Evolutionary conservation across 1,284 basidiomycete species (phyloP).

Genomic region (Inonotus obliquus): DNA sequence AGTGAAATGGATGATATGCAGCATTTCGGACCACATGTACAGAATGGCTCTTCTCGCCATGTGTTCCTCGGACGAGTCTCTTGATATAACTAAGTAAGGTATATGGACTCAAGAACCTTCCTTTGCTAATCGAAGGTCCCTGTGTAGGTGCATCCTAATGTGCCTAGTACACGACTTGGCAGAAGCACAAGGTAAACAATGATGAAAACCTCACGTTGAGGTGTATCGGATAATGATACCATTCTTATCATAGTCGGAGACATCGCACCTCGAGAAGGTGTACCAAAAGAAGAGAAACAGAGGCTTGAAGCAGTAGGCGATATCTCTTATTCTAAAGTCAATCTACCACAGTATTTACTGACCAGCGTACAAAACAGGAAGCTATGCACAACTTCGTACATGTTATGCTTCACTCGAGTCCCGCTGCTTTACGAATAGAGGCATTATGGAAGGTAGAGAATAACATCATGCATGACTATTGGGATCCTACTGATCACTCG

Average conservation of each 20-base stretch:
- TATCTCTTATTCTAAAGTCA: background rate
- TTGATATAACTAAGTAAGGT: conserved; percentile 75
- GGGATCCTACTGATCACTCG: background rate
- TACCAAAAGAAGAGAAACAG: conserved; percentile 78
- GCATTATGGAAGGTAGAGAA: conserved; percentile 71
- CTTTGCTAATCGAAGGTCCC: background rate
- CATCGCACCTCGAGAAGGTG: conserved; percentile 86
- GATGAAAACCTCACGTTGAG: background rate
- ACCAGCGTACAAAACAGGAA: conserved; percentile 41
- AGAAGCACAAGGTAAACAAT: conserved; percentile 74
- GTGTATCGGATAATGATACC: background rate
- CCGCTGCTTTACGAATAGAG: conserved; percentile 75
- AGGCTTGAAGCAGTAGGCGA: conserved; percentile 60
- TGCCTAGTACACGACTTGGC: conserved; percentile 93
- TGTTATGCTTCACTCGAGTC: conserved; percentile 82
- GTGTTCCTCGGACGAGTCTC: conserved; percentile 63
- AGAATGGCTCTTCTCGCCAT: conserved; percentile 92
- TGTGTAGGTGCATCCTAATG: conserved; percentile 79
- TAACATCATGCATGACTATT: background rate
- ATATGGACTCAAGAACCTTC: background rate
- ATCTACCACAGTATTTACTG: background rate
- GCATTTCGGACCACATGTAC: conserved; percentile 97
- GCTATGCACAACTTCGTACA: conserved; percentile 90
- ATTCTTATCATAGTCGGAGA: conserved; percentile 69
- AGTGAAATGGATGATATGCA: conserved; percentile 29